These are phyloP conservation scores for Mycosphaerella sp. DNA, from an alignment of 2,329 filamentous ascomycete genomes.

Conservation along the genomic window DNA sequence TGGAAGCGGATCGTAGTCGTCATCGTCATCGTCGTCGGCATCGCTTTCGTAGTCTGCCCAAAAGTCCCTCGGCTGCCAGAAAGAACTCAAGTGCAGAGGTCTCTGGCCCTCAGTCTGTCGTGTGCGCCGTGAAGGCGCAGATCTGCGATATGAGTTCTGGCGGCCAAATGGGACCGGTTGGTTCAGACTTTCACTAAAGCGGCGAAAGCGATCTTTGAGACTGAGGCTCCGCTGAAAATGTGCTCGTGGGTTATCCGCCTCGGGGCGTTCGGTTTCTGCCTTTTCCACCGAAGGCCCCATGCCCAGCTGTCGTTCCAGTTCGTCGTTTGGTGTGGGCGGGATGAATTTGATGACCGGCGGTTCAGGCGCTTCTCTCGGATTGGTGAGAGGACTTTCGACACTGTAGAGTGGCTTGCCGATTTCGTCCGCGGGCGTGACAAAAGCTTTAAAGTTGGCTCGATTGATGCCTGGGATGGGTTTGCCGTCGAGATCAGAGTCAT, in stretches of 20 bases:
- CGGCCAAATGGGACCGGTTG: constrained; percentile 36
- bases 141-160: constrained; percentile 17
- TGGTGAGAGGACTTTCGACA: constrained; percentile 53
- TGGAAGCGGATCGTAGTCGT: constrained; percentile 36
- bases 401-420: constrained; percentile 15
- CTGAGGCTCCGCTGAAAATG: constrained; percentile 33
- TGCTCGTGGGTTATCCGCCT: constrained; percentile 2
- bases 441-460: constrained; percentile 14
- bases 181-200: constrained; percentile 42
- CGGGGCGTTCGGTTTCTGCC: not conserved
- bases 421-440: constrained; percentile 15
- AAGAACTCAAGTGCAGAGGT: constrained; percentile 47
- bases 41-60: constrained; percentile 51
- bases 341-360: constrained; percentile 52
- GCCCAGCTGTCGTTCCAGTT: constrained; percentile 39
- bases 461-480: constrained; percentile 4
- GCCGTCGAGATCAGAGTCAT: constrained; percentile 7
- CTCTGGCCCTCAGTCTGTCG: constrained; percentile 12
- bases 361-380: constrained; percentile 52
- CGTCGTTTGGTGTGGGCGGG: constrained; percentile 47
- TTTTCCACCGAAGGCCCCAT: not conserved
- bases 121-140: constrained; percentile 21
- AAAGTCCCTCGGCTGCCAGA: constrained; percentile 58
- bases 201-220: constrained; percentile 40
- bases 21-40: constrained; percentile 31